Base-by-base conservation (phyloP, 495 filamentous ascomycete species). In the Xanthoparmelia taractica region DNA sequence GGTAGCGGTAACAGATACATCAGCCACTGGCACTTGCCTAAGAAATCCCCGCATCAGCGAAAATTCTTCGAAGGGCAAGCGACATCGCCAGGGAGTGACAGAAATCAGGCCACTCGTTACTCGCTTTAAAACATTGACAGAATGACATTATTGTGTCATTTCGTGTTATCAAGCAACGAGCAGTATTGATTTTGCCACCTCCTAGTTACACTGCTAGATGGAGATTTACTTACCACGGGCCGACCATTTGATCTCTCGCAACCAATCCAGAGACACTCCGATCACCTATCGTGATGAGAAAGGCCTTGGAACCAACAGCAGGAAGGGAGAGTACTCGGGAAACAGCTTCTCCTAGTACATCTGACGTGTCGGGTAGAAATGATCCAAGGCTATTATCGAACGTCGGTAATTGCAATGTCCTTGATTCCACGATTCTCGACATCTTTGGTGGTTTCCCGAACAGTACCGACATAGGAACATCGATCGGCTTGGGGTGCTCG, bases 241-340 rank as follows among this genome's bases (percentile, higher is more conserved):
- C n/a, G 34, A 5, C 10, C 34, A 10, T 36, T 10, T 5, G 34
- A 36, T 36, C 34, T 45, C 7, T 45, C 8, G 20, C 20, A 20
- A 45, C 41, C 20, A 45, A 20, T 7, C 41, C 41, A 8, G 41
- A 38, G 31, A 62, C 60, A 48, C 87, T 90, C 41, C 95, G 84
- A 69, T 97, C 94, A 43, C 87, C 91, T 69, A 97, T 98, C 4
- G 94, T 97, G 69, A 98, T 97, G 17, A 98, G 80, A 79, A 97
- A 98, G 11, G 87, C 91, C 76, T 97, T 97, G 20, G 92, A 96
- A 12, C 90, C 94, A 27, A 97, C 94, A 29, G 91, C 80, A 15
- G 94, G 94, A 56, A 98, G 80, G 58, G 81, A 82, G 54, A 98
- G 84, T 2, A 97, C 90, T 65, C 91, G 78, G 66, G 88, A 82